Percentiles rank a stretch among this genome's conserved stretches.
phyloP scores from a whole-genome alignment of 139 green algal species.

The Asterochloris sp. region DNA sequence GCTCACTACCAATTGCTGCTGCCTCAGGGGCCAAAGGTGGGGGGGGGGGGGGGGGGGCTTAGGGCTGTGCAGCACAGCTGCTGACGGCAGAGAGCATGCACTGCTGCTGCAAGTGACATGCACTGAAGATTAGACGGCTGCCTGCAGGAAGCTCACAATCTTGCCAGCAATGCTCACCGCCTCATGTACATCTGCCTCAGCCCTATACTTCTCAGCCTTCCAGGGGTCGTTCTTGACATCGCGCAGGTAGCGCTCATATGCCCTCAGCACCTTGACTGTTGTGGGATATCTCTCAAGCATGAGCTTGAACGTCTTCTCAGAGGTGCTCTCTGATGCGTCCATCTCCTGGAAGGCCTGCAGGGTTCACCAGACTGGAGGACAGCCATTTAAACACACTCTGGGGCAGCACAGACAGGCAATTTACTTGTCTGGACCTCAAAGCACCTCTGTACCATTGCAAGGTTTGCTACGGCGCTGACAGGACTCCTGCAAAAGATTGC shows the following conservation, averaged over 20 bases:
- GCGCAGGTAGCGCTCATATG: slow-evolving; percentile 3
- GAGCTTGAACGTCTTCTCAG: slow-evolving; percentile 10
- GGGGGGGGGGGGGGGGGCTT: no score
- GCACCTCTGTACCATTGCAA: no score
- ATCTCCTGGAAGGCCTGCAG: slow-evolving; percentile 11
- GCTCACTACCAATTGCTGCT: no score
- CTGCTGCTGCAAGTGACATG: no score
- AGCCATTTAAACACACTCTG: not conserved
- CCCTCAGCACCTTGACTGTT: slow-evolving; percentile 14
- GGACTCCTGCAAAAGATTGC: no score
- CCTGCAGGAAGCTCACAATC: no score
- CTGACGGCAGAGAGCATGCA: no score
- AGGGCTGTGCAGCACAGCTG: no score
- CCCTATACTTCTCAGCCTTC: slow-evolving; percentile 11
- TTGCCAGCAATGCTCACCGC: not conserved
- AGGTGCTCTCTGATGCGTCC: slow-evolving; percentile 3
- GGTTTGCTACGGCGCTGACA: no score
- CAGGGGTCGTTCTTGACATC: slow-evolving; percentile 16
- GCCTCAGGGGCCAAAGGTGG: no score
- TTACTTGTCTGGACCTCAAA: not conserved
- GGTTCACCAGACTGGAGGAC: not conserved
- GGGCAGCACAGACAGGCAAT: no score
- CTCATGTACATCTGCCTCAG: slow-evolving; percentile 8
- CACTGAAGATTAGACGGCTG: no score
- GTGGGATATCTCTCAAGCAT: slow-evolving; percentile 7